Conservation (phyloP, 345 rosid genomes). For the Rhodamnia rubescens region DNA sequence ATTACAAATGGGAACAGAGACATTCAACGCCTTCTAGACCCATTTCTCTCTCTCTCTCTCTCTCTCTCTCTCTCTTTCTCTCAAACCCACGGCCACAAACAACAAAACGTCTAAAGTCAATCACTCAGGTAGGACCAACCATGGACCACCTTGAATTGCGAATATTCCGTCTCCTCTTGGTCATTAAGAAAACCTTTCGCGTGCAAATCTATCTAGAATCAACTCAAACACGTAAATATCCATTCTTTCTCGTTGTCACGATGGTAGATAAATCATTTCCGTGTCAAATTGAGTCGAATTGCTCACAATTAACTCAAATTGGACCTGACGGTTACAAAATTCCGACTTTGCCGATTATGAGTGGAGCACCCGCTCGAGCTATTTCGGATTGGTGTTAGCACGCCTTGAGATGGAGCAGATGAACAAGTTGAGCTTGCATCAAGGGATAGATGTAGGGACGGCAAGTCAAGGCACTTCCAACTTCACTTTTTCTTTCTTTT, state of each 20-base stretch:
- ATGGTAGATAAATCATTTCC: background rate
- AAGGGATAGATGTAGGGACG: too few relatives aligned
- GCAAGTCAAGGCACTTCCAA: too few relatives aligned
- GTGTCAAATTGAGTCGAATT: background rate
- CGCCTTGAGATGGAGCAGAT: background rate
- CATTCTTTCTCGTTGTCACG: too few relatives aligned
- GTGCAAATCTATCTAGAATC: too few relatives aligned
- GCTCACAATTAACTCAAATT: background rate
- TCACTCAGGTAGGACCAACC: background rate
- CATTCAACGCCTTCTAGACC: background rate
- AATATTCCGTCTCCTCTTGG: too few relatives aligned
- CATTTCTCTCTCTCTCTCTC: background rate
- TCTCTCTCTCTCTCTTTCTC: background rate
- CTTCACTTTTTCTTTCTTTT: background rate
- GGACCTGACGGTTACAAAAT: background rate
- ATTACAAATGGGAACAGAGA: background rate
- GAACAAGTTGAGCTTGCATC: background rate
- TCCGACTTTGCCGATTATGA: background rate
- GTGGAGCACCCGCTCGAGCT: background rate
- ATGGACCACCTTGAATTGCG: too few relatives aligned
- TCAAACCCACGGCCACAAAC: background rate
- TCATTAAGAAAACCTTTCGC: too few relatives aligned
- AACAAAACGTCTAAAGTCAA: background rate
- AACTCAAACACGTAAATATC: too few relatives aligned
- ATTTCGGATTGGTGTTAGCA: background rate